Evolutionary conservation across 2,329 filamentous ascomycete genomes (phyloP).

Genomic region (Aspergillus piperis): DNA sequence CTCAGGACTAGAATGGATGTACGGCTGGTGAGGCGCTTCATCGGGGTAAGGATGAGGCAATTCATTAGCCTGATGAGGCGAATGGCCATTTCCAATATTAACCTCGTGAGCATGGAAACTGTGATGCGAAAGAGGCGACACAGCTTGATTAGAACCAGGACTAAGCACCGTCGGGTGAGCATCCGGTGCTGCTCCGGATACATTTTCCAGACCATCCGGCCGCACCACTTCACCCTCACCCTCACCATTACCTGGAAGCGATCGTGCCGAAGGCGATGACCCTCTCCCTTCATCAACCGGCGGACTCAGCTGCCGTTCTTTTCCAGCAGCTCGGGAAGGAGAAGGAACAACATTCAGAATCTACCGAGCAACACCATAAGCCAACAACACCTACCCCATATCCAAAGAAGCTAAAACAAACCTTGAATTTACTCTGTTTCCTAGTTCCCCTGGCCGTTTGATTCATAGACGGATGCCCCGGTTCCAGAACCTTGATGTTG

Average conservation of each 20-base stretch:
- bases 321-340: neutral
- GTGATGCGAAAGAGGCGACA: neutral
- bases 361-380: conserved; percentile 7
- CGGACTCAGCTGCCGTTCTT: neutral
- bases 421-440: conserved; percentile 29
- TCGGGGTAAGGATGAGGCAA: neutral
- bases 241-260: neutral
- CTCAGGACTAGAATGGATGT: conserved; percentile 28
- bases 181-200: neutral
- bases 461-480: conserved; percentile 35
- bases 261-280: neutral
- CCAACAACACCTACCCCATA: too few relatives aligned
- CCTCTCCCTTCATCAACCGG: neutral
- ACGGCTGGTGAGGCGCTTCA: conserved; percentile 14
- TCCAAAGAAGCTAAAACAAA: neutral
- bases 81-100: neutral
- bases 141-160: neutral
- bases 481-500: conserved; percentile 32
- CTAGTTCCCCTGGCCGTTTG: conserved; percentile 21
- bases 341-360: conserved; percentile 26
- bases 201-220: neutral
- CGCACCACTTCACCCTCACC: neutral
- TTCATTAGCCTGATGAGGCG: neutral
- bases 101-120: neutral
- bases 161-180: neutral